Evolutionary conservation across 805 yeast species (phyloP), one percentile per base, ranked within the genome.

Genomic region (Kluyveromyces starmeri): DNA sequence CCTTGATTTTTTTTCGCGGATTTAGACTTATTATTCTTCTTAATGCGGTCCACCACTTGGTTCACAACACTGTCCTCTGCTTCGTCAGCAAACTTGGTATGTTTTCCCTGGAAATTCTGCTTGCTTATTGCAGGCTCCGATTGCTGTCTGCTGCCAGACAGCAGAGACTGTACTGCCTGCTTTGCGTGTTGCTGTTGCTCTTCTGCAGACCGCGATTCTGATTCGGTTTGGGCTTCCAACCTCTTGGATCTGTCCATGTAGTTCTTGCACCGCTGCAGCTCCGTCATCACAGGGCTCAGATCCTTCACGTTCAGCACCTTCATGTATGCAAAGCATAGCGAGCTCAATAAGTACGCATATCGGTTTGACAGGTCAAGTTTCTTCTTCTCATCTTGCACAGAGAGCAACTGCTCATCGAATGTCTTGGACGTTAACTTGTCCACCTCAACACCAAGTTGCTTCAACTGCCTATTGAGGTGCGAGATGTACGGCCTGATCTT

Each of bases 211-310:
- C 46, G 42, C 4, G 47, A 48, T 14, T 53, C 47, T n/a, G 37
- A 31, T 19, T 33, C 39, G 8, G 38, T 54, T 39, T 27, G 55
- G 36, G 37, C 46, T 34, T 38, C 57, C 30, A 36, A 30, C 21
- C 39, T 40, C 28, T 44, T 73, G 23, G 72, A 66, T 47, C 75
- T 67, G 24, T 67, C 67, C 75, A 81, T 78, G 44, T 78, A 80
- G n/a, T 65, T 49, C 51, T 79, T 81, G 26, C 83, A 78, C 41
- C 86, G 64, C 6, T 62, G 65, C 34, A 83, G 60, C 48, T 82
- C 94, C 20, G 60, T 60, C 76, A 78, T 74, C 14, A 85, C 70
- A 2, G 79, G 76, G 5, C 40, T 26, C 37, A 48, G 32, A 19
- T 55, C 54, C 25, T 48, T 51, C 12, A 43, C 44, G 16, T 41